A percentile compares a stretch with the other conserved stretches of the same genome.
Evolutionary conservation across 1,284 basidiomycete genomes (phyloP).

Genomic region (Fomes fomentarius): DNA sequence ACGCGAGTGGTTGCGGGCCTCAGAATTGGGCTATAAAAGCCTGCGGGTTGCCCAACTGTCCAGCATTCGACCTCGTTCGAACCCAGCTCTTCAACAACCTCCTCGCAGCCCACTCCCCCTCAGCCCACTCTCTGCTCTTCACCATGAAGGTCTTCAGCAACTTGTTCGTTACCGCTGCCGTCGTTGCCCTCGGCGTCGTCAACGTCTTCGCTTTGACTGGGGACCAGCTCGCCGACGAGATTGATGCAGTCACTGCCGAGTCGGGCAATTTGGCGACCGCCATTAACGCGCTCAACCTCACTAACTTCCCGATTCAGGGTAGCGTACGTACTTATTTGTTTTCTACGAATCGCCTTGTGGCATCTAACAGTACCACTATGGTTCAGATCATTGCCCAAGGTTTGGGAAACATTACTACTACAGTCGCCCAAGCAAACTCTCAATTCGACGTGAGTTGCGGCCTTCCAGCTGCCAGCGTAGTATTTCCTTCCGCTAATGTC

Average conservation of each 20-base stretch:
- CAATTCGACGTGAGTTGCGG: background rate
- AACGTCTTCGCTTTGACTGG: background rate
- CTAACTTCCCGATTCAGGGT: background rate
- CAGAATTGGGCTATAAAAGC: background rate
- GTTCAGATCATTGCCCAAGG: background rate
- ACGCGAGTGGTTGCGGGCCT: too few relatives aligned
- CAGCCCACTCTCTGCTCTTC: background rate
- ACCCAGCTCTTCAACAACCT: background rate
- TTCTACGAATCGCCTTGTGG: background rate
- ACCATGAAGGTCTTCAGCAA: slow-evolving; percentile 1
- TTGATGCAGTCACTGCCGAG: background rate
- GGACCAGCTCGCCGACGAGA: background rate
- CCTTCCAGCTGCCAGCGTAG: background rate
- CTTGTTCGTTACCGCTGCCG: background rate
- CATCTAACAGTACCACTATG: background rate
- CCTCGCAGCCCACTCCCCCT: background rate
- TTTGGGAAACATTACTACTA: background rate
- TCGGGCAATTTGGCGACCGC: background rate
- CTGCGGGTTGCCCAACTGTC: background rate
- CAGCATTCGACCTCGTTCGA: background rate
- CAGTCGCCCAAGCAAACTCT: background rate
- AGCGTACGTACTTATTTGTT: background rate
- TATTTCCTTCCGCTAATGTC: too few relatives aligned
- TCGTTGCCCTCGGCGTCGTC: background rate
- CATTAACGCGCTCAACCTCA: background rate